Percentiles rank a stretch among this genome's conserved stretches.
These are phyloP conservation scores for Trapa bicornis DNA, from an alignment of 345 rosid species.

Conservation along the genomic window DNA sequence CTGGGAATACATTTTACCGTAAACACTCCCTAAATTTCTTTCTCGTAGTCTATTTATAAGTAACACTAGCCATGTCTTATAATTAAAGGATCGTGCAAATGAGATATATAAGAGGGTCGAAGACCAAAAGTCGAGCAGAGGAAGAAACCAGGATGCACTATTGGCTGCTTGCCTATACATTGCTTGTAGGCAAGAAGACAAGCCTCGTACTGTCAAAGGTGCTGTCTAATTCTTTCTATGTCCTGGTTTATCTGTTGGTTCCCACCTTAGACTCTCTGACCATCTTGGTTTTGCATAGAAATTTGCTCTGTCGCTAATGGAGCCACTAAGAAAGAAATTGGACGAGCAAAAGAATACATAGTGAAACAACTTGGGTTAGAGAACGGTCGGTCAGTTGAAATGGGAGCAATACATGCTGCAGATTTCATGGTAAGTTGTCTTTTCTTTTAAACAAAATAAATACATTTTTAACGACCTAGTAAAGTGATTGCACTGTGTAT, in stretches of 20 bases:
- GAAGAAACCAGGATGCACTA: conserved; percentile 97
- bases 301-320: conserved; percentile 99
- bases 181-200: conserved; percentile 97
- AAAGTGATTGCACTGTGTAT: background rate
- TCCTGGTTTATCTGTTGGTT: conserved; percentile 39
- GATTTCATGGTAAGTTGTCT: conserved; percentile 78
- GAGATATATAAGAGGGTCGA: conserved; percentile 93
- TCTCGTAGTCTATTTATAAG: background rate
- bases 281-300: conserved; percentile 62
- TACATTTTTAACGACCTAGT: background rate
- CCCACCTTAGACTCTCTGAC: conserved; percentile 50
- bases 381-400: conserved; percentile 84
- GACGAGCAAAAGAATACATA: conserved; percentile 96
- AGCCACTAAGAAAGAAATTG: conserved; percentile 97
- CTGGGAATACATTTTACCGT: background rate
- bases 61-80: conserved; percentile 7
- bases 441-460: background rate
- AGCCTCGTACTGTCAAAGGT: conserved; percentile 99
- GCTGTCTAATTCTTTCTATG: conserved; percentile 47
- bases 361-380: conserved; percentile 93
- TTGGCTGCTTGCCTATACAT: conserved; percentile 98
- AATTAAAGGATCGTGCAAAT: conserved; percentile 86
- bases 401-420: conserved; percentile 96
- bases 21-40: background rate
- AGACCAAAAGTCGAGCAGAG: conserved; percentile 97